These are phyloP conservation scores for Aspergillus sp. DNA, from an alignment of 2,329 filamentous ascomycete genomes.

Conservation along the genomic window DNA sequence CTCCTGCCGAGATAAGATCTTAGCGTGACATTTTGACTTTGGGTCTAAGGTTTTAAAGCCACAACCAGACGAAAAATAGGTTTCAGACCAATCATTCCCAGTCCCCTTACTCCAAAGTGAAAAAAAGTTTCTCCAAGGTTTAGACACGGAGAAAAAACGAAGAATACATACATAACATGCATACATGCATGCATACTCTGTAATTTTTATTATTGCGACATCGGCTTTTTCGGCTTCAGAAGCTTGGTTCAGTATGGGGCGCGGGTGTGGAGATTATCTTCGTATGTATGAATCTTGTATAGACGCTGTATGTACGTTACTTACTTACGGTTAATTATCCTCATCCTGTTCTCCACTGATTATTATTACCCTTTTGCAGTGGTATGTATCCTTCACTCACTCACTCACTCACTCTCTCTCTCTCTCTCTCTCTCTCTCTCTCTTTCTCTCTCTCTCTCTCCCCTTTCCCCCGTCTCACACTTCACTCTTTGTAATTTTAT, in stretches of 20 bases:
- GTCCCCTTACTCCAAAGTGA: too few relatives aligned
- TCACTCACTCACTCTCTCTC: too few relatives aligned
- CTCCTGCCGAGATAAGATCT: conserved; percentile 28
- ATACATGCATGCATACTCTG: too few relatives aligned
- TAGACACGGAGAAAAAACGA: not conserved
- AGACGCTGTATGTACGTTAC: not conserved
- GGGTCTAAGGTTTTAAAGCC: not conserved
- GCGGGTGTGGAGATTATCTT: not conserved
- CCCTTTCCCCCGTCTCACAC: too few relatives aligned
- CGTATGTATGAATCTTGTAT: not conserved
- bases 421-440: too few relatives aligned
- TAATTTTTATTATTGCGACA: conserved; percentile 19
- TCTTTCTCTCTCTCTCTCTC: too few relatives aligned
- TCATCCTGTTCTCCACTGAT: not conserved
- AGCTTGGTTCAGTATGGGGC: not conserved
- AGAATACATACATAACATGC: not conserved
- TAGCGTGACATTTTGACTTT: conserved; percentile 20
- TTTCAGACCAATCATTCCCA: too few relatives aligned
- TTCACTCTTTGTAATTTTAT: too few relatives aligned
- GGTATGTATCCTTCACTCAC: too few relatives aligned
- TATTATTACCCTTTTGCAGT: not conserved
- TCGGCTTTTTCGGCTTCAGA: conserved; percentile 21
- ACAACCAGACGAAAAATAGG: not conserved
- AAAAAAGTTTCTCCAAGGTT: not conserved
- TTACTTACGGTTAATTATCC: not conserved